Conservation (phyloP, 2,329 filamentous ascomycete species). For the Ceratocystis variospora region DNA sequence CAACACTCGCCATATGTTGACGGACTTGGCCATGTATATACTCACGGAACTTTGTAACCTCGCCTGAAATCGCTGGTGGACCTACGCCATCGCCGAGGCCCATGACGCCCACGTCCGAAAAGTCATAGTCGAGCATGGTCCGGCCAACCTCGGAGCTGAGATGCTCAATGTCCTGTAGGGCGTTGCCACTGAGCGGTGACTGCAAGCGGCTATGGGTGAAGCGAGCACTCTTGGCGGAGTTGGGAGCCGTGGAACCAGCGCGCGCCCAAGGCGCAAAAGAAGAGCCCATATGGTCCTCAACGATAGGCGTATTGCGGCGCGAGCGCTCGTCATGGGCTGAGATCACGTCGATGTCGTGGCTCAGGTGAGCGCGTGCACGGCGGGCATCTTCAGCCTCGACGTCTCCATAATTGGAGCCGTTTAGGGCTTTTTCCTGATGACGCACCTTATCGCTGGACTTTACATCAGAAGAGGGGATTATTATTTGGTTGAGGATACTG, state of each 20-base stretch:
- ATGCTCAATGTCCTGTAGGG: slow-evolving; percentile 16
- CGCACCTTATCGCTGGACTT: not conserved
- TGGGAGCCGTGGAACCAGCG: slow-evolving; percentile 32
- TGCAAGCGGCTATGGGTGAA: slow-evolving; percentile 24
- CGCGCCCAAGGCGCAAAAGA: slow-evolving; percentile 42
- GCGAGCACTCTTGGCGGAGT: slow-evolving; percentile 32
- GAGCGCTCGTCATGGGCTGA: slow-evolving; percentile 13
- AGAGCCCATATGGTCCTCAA: slow-evolving; percentile 51
- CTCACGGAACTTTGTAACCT: slow-evolving; percentile 4
- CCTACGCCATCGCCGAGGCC: not conserved
- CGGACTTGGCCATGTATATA: slow-evolving; percentile 3
- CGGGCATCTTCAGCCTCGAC: slow-evolving; percentile 7
- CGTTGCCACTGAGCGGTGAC: slow-evolving; percentile 1
- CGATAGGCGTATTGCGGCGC: slow-evolving; percentile 35
- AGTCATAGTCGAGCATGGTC: slow-evolving; percentile 3
- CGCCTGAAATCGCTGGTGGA: not conserved
- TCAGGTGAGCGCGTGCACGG: not conserved
- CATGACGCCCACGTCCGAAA: not conserved
- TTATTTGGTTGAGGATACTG: not conserved
- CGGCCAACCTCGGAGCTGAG: slow-evolving; percentile 10
- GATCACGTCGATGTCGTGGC: slow-evolving; percentile 51
- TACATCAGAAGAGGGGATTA: not conserved
- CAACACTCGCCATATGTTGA: not conserved
- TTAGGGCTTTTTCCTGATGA: not conserved
- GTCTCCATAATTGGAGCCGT: not conserved